A percentile compares a stretch with the other conserved stretches of the same genome.
phyloP scores from a whole-genome alignment of 1,284 basidiomycete genomes.

The Ustilago trichophora region DNA sequence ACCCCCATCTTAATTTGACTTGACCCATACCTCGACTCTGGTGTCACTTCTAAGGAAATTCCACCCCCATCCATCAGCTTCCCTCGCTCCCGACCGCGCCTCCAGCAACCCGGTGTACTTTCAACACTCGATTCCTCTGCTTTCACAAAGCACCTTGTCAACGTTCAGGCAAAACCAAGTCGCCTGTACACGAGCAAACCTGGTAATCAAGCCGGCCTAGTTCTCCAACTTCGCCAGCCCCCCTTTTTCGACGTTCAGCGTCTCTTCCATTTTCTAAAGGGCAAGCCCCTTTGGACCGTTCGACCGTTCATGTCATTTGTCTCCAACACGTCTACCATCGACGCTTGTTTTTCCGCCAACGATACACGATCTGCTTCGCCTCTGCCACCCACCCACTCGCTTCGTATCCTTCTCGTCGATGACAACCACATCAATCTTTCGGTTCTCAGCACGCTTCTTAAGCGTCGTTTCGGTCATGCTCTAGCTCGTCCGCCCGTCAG shows the following conservation, averaged over 20 bases:
- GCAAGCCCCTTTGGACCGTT: conserved; percentile 30
- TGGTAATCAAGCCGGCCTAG: background rate
- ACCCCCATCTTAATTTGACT: no score
- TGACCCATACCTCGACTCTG: no score
- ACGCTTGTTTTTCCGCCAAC: conserved; percentile 4
- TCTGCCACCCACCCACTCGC: conserved; percentile 31
- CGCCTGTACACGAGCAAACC: background rate
- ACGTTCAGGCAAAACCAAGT: no score
- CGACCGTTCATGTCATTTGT: conserved; percentile 19
- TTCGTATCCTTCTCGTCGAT: conserved; percentile 58
- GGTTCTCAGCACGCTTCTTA: conserved; percentile 50
- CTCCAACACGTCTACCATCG: conserved; percentile 2
- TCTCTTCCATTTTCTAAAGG: conserved; percentile 25
- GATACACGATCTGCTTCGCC: conserved; percentile 20
- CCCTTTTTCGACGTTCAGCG: conserved; percentile 6
- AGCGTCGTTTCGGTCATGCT: conserved; percentile 46
- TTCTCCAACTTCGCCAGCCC: conserved; percentile 3
- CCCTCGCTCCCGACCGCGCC: no score
- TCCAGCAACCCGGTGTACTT: no score
- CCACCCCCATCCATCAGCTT: no score
- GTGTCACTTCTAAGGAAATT: no score
- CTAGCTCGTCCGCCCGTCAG: conserved; percentile 47
- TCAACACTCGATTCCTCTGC: no score
- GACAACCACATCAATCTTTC: conserved; percentile 60
- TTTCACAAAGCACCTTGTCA: no score